A percentile compares a stretch with the other conserved stretches of the same genome.
Evolutionary conservation across 1,139 yeast species (phyloP).

Genomic region (Scheffersomyces insectosa): DNA sequence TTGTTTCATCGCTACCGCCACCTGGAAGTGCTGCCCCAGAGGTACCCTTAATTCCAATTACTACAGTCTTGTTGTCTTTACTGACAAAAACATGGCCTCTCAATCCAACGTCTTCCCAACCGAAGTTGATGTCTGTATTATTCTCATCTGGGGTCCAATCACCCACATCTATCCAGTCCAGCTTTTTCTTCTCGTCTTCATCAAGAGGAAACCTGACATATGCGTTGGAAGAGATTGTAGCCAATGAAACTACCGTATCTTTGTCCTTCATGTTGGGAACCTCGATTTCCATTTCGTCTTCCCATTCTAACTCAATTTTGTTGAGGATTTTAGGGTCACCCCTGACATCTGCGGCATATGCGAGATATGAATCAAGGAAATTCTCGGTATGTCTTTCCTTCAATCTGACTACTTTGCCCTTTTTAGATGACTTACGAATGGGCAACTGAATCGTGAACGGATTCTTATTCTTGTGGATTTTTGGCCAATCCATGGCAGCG

Average conservation of each 20-base stretch:
- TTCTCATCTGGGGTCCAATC: slow-evolving; percentile 51
- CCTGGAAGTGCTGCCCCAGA: slow-evolving; percentile 83
- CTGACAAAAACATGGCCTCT: slow-evolving; percentile 89
- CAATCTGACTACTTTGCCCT: slow-evolving; percentile 45
- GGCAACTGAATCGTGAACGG: slow-evolving; percentile 46
- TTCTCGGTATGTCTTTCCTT: slow-evolving; percentile 60
- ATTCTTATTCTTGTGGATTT: slow-evolving; percentile 30
- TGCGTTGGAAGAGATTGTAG: slow-evolving; percentile 88
- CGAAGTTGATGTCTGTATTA: slow-evolving; percentile 51
- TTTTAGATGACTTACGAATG: slow-evolving; percentile 15
- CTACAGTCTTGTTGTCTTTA: slow-evolving; percentile 62
- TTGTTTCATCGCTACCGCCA: slow-evolving; percentile 74
- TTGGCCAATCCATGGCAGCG: slow-evolving; percentile 42
- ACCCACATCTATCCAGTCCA: slow-evolving; percentile 85
- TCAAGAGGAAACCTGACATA: slow-evolving; percentile 75
- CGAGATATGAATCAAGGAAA: slow-evolving; percentile 63
- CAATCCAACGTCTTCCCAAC: slow-evolving; percentile 85
- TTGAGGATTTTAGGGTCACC: slow-evolving; percentile 46
- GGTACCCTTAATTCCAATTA: slow-evolving; percentile 89
- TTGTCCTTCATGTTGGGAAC: slow-evolving; percentile 78
- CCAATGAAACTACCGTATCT: slow-evolving; percentile 71
- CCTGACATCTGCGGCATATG: slow-evolving; percentile 50
- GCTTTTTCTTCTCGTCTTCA: slow-evolving; percentile 52
- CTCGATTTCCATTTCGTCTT: slow-evolving; percentile 39
- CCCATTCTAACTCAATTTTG: slow-evolving; percentile 58